These are phyloP conservation scores for Lentinula edodes DNA, from an alignment of 768 basidiomycete genomes.

Conservation along the genomic window DNA sequence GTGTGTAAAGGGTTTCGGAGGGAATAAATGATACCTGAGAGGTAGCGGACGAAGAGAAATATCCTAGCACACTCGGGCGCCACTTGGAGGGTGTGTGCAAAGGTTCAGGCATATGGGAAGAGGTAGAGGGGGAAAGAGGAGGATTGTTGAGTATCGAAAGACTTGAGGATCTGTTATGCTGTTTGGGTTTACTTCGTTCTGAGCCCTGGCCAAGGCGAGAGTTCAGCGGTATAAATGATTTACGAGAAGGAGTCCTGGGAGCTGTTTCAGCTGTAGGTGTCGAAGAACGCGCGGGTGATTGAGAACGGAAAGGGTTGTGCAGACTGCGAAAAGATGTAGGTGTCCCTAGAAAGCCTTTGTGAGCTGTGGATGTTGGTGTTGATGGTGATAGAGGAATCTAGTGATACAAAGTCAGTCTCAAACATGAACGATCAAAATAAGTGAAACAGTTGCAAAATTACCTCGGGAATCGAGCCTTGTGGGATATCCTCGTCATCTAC, in stretches of 20 bases:
- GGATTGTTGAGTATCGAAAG: conserved; percentile 34
- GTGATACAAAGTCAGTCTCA: background rate
- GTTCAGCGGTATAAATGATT: conserved; percentile 39
- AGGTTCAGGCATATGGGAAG: conserved; percentile 14
- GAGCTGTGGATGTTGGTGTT: conserved; percentile 18
- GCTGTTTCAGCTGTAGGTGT: conserved; percentile 20
- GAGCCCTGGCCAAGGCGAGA: conserved; percentile 29
- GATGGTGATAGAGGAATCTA: background rate
- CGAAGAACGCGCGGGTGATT: conserved; percentile 9
- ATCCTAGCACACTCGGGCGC: conserved; percentile 62
- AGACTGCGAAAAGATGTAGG: conserved; percentile 29
- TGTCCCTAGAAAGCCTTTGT: conserved; percentile 28
- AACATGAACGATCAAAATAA: background rate
- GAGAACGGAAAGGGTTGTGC: conserved; percentile 12
- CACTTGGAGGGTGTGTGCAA: conserved; percentile 37
- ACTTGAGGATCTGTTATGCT: conserved; percentile 47
- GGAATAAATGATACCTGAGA: conserved; percentile 37
- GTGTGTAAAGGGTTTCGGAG: conserved; percentile 34
- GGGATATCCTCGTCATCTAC: conserved; percentile 49
- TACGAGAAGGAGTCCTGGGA: conserved; percentile 35
- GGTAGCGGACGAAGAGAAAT: conserved; percentile 49
- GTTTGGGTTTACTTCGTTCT: conserved; percentile 19
- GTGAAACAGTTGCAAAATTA: conserved; percentile 7
- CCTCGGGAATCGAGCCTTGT: conserved; percentile 14
- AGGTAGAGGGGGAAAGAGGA: conserved; percentile 10